A percentile compares a stretch with the other conserved stretches of the same genome.
phyloP scores from a whole-genome alignment of 2,329 filamentous ascomycete genomes.

The Ascochyta pisi region DNA sequence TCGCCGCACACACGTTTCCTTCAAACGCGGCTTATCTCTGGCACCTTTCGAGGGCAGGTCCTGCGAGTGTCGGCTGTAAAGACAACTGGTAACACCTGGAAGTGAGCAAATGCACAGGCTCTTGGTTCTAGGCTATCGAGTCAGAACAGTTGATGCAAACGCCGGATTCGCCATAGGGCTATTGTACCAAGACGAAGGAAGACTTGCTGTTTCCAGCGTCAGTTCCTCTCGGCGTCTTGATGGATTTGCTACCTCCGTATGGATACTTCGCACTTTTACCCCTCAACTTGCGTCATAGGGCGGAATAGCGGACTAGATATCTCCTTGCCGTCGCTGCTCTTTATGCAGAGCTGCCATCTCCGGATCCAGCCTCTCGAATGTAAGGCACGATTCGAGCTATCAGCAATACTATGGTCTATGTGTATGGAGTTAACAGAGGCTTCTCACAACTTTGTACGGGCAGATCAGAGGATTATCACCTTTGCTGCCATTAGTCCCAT shows the following conservation, averaged over 20 bases:
- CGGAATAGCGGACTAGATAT: slow-evolving; percentile 5
- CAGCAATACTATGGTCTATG: too few species aligned
- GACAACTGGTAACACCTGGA: not conserved
- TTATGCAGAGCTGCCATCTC: not conserved
- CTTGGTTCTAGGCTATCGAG: slow-evolving; percentile 10
- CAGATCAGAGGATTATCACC: not conserved
- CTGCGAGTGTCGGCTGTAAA: not conserved
- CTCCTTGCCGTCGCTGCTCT: not conserved
- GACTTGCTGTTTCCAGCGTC: slow-evolving; percentile 6
- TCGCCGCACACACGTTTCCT: not conserved
- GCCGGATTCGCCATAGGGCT: not conserved
- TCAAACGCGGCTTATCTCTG: not conserved
- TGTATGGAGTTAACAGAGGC: not conserved
- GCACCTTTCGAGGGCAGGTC: not conserved
- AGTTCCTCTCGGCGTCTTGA: slow-evolving; percentile 7
- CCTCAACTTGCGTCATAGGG: slow-evolving; percentile 30
- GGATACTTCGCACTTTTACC: slow-evolving; percentile 17
- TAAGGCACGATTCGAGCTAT: not conserved
- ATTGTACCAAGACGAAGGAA: slow-evolving; percentile 3
- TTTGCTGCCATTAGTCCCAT: not conserved
- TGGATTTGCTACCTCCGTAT: slow-evolving; percentile 10
- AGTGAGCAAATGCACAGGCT: slow-evolving; percentile 4
- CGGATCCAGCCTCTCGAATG: not conserved
- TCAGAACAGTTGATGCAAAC: slow-evolving; percentile 4
- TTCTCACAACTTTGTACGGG: not conserved